Evolutionary conservation across 2,329 filamentous ascomycete genomes (phyloP).

Genomic region (Pestalotiopsis sp.): DNA sequence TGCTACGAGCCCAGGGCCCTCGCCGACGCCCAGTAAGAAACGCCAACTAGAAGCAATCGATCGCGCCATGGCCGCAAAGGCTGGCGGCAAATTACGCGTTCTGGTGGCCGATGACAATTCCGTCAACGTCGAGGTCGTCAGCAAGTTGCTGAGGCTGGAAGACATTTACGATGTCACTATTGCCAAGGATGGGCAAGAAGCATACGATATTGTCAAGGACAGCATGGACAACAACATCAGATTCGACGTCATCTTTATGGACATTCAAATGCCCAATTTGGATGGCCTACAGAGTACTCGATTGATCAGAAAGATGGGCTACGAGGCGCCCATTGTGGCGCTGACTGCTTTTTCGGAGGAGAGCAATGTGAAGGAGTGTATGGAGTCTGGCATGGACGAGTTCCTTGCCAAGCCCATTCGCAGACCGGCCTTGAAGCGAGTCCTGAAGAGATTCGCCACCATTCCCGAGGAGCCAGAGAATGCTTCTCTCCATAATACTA

Average conservation of each 20-base stretch:
- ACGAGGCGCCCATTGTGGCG: constrained; percentile 84
- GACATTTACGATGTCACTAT: constrained; percentile 86
- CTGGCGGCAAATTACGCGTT: constrained; percentile 69
- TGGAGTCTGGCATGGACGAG: constrained; percentile 90
- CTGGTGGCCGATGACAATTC: constrained; percentile 76
- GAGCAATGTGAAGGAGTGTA: constrained; percentile 81
- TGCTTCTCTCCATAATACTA: constrained; percentile 32
- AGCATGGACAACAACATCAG: constrained; percentile 71
- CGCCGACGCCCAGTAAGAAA: constrained; percentile 41
- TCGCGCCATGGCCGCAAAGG: constrained; percentile 62
- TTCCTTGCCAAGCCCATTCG: constrained; percentile 79
- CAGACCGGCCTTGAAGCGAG: constrained; percentile 81
- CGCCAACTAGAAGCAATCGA: constrained; percentile 68
- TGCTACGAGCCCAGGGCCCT: constrained; percentile 39
- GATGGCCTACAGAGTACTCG: constrained; percentile 86
- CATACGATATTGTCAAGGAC: constrained; percentile 80
- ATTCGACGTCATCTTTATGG: constrained; percentile 94
- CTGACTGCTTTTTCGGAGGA: constrained; percentile 90
- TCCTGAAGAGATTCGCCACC: constrained; percentile 80
- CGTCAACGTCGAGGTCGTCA: constrained; percentile 59
- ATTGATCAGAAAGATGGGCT: constrained; percentile 83
- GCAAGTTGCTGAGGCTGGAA: constrained; percentile 71
- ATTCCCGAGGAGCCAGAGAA: constrained; percentile 70
- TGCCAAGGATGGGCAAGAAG: constrained; percentile 83
- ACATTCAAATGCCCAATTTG: constrained; percentile 92